Evolutionary conservation across 257 asterid species (phyloP).

Genomic region (Gentiana straminea): DNA sequence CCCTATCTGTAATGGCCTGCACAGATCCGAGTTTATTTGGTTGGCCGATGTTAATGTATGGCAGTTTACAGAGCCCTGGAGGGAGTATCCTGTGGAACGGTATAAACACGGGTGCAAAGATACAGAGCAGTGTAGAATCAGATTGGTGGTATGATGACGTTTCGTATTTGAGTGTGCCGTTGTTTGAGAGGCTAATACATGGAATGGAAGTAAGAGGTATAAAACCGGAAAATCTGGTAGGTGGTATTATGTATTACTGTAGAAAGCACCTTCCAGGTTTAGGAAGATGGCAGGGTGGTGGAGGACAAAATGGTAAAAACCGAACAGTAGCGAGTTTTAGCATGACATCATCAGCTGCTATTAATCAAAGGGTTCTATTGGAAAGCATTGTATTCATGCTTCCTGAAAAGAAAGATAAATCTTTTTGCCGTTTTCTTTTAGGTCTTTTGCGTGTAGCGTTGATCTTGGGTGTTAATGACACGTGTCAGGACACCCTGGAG

Average conservation of each 20-base stretch:
- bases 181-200: constrained; percentile 64
- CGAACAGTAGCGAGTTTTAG: constrained; percentile 76
- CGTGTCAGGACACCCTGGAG: constrained; percentile 56
- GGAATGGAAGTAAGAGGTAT: constrained; percentile 70
- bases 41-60: constrained; percentile 99
- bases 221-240: constrained; percentile 49
- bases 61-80: constrained; percentile 90
- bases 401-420: constrained; percentile 69
- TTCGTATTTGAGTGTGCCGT: constrained; percentile 57
- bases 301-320: constrained; percentile 42
- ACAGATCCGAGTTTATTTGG: constrained; percentile 91
- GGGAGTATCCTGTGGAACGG: constrained; percentile 99
- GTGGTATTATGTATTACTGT: constrained; percentile 75
- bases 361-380: constrained; percentile 64
- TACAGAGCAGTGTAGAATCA: constrained; percentile 58
- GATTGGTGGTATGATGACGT: constrained; percentile 97
- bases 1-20: constrained; percentile 76
- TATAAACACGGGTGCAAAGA: constrained; percentile 82
- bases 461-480: constrained; percentile 57
- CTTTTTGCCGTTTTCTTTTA: constrained; percentile 73
- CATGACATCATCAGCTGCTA: constrained; percentile 74
- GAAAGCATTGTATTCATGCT: constrained; percentile 56
- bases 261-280: constrained; percentile 81
- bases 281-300: constrained; percentile 61
- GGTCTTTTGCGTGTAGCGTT: constrained; percentile 76